These are phyloP conservation scores for Coemansia biformis DNA, from an alignment of 192 early-diverging fungal species.

Conservation along the genomic window DNA sequence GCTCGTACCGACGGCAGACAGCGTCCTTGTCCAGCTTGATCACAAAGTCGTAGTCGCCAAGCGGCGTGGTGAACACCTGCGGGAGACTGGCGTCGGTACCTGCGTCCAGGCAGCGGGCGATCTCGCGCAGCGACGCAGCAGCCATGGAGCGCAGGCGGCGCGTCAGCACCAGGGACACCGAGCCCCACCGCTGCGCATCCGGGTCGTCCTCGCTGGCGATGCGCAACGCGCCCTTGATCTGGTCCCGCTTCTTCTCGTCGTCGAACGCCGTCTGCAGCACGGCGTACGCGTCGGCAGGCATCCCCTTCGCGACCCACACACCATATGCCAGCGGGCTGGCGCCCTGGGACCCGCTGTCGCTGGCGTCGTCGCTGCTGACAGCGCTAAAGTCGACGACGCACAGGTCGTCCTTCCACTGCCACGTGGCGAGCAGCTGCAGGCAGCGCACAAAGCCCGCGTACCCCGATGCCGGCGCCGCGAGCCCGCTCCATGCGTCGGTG, in stretches of 20 bases:
- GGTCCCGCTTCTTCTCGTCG: slow-evolving; percentile 42
- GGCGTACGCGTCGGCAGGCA: slow-evolving; percentile 11
- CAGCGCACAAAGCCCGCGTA: slow-evolving; percentile 73
- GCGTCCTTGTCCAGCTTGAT: slow-evolving; percentile 57
- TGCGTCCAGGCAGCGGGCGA: slow-evolving; percentile 33
- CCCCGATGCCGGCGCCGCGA: slow-evolving; percentile 56
- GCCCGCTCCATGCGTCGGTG: slow-evolving; percentile 50
- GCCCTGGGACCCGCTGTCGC: neutral
- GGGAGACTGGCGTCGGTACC: slow-evolving; percentile 24
- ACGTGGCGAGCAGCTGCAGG: slow-evolving; percentile 64
- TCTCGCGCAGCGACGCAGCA: slow-evolving; percentile 54
- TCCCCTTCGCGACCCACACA: slow-evolving; percentile 16
- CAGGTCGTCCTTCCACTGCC: slow-evolving; percentile 72
- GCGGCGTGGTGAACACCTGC: slow-evolving; percentile 76
- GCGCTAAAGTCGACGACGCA: slow-evolving; percentile 75
- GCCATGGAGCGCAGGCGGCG: slow-evolving; percentile 59
- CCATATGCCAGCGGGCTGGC: slow-evolving; percentile 4
- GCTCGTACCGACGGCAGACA: slow-evolving; percentile 57
- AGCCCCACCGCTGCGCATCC: slow-evolving; percentile 27
- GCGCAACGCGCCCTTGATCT: slow-evolving; percentile 12
- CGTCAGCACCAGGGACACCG: slow-evolving; percentile 28
- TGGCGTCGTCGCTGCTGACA: slow-evolving; percentile 28
- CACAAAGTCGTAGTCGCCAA: slow-evolving; percentile 70
- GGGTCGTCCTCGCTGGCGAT: slow-evolving; percentile 37
- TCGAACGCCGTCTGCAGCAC: slow-evolving; percentile 51